Conservation (phyloP, 169 alveolate species). For the Plasmodium gallinaceum region DNA sequence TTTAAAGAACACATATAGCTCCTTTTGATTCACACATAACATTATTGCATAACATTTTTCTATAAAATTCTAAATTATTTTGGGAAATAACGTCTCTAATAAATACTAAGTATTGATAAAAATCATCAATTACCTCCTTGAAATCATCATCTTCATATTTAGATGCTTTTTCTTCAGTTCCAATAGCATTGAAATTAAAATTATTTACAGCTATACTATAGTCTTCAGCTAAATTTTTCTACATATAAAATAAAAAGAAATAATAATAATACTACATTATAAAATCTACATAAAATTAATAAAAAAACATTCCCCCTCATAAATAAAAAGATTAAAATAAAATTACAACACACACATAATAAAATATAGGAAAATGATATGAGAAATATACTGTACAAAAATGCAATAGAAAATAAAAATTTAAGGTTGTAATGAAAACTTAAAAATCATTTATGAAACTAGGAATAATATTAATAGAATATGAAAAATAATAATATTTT, state of each 20-base stretch:
- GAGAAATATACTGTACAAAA: no score
- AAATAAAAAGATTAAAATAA: neutral
- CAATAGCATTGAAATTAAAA: conserved; percentile 57
- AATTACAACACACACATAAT: neutral
- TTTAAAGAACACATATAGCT: conserved; percentile 49
- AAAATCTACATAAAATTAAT: neutral
- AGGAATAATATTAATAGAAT: no score
- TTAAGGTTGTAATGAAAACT: no score
- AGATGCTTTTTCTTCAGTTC: conserved; percentile 54
- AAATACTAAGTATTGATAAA: conserved; percentile 59
- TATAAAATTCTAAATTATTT: conserved; percentile 59
- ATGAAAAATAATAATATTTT: no score
- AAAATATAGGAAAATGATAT: neutral
- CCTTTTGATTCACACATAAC: conserved; percentile 60
- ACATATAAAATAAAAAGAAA: neutral
- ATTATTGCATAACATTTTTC: conserved; percentile 61
- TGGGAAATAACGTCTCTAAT: conserved; percentile 47
- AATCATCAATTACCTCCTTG: conserved; percentile 50
- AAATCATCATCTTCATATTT: conserved; percentile 71
- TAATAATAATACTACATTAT: no score
- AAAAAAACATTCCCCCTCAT: neutral
- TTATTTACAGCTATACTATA: conserved; percentile 51
- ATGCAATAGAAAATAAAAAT: no score
- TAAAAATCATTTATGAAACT: no score
- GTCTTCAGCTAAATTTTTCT: conserved; percentile 58